phyloP scores from a whole-genome alignment of 164 flowering plant species.

The Berberis thunbergii region DNA sequence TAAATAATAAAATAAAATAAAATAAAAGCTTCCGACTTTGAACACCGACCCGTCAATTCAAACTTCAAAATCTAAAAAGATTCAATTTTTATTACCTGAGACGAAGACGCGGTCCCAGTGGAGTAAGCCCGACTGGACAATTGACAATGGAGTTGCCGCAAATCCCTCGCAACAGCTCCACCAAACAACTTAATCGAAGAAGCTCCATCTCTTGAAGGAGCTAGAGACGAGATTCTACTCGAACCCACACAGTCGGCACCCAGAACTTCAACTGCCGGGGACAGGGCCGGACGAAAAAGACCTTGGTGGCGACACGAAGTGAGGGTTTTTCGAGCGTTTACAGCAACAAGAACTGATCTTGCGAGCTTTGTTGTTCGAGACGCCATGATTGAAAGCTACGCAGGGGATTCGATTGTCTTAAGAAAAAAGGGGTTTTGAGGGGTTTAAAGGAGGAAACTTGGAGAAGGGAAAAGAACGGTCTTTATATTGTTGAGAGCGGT shows the following conservation, averaged over 20 bases:
- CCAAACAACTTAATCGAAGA: slow-evolving; percentile 1
- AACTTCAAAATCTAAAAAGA: no score
- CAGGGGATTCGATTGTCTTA: neutral
- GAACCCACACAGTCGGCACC: neutral
- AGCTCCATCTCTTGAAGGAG: neutral
- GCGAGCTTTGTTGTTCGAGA: slow-evolving; percentile 11
- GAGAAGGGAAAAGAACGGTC: slow-evolving; percentile 3
- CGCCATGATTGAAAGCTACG: slow-evolving; percentile 3
- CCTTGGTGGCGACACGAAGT: slow-evolving; percentile 2
- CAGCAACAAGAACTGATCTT: slow-evolving; percentile 5
- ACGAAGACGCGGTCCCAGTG: neutral
- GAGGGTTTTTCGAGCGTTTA: slow-evolving; percentile 1
- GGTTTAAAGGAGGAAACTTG: neutral
- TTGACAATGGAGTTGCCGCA: neutral
- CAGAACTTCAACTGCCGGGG: neutral
- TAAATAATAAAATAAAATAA: no score
- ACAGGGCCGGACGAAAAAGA: neutral
- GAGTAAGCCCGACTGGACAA: neutral
- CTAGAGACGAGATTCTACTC: neutral
- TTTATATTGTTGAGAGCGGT: neutral
- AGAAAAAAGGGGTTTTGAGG: neutral
- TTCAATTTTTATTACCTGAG: no score
- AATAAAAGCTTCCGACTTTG: no score
- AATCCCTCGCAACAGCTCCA: slow-evolving; percentile 3
- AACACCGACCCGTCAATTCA: no score